Evolutionary conservation across 108 stramenopile species (phyloP).

Genomic region (Tribonema minus): DNA sequence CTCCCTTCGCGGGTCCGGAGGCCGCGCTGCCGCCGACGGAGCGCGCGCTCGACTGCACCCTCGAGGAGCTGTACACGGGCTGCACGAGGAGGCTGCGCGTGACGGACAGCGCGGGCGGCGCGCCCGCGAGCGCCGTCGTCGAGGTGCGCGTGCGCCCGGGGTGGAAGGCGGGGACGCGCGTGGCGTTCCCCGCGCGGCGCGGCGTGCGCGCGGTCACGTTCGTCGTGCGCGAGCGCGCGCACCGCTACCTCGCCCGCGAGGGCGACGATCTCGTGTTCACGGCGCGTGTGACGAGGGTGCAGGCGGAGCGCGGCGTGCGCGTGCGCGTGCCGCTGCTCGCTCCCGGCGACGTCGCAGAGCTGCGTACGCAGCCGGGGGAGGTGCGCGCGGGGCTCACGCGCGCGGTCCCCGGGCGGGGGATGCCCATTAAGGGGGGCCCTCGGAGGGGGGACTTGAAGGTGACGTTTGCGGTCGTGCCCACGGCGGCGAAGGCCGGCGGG

Average conservation of each 20-base stretch:
- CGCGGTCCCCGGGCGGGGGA: too few relatives aligned
- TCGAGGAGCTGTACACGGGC: constrained; percentile 28
- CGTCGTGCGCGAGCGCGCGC: constrained; percentile 36
- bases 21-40: not conserved
- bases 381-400: too few relatives aligned
- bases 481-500: too few relatives aligned
- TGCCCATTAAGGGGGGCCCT: too few relatives aligned
- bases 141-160: constrained; percentile 45
- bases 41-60: constrained; percentile 29
- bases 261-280: constrained; percentile 40
- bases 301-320: constrained; percentile 22
- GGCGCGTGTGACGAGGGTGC: constrained; percentile 18
- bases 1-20: not conserved
- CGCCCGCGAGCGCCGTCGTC: constrained; percentile 21
- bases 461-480: too few relatives aligned
- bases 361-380: too few relatives aligned
- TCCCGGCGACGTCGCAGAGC: constrained; percentile 13
- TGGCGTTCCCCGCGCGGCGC: constrained; percentile 30
- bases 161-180: constrained; percentile 50
- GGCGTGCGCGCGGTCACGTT: constrained; percentile 35
- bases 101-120: constrained; percentile 14
- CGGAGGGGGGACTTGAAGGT: too few relatives aligned
- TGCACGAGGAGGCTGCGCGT: constrained; percentile 30
- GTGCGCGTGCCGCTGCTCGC: constrained; percentile 18
- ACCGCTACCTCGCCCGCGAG: constrained; percentile 40